phyloP scores from a whole-genome alignment of 164 flowering plant species.

The Stephania cephalantha region DNA sequence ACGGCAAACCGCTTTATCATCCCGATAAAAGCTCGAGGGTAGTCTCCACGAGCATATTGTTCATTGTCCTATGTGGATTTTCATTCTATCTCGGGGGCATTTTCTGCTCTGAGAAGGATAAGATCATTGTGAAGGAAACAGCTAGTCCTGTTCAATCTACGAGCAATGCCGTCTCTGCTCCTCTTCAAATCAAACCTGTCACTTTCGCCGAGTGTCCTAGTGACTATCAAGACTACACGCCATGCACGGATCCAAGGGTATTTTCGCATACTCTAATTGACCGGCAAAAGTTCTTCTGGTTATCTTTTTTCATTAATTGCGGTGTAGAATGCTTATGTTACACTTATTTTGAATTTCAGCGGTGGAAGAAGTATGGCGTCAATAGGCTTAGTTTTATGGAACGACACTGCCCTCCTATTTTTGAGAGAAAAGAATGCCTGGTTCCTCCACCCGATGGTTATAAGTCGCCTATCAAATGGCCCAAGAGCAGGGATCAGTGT shows the following conservation, averaged over 20 bases:
- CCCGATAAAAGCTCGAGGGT: constrained; percentile 51
- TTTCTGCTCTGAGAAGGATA: constrained; percentile 58
- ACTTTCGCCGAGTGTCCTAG: constrained; percentile 62
- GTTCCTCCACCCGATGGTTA: constrained; percentile 94
- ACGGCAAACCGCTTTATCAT: constrained; percentile 47
- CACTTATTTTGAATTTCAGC: constrained; percentile 32
- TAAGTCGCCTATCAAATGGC: constrained; percentile 90
- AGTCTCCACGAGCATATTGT: constrained; percentile 53
- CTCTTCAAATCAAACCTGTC: constrained; percentile 50
- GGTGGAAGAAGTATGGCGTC: constrained; percentile 76
- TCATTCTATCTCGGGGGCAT: constrained; percentile 95
- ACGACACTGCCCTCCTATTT: constrained; percentile 90
- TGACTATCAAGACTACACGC: constrained; percentile 89
- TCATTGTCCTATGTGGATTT: constrained; percentile 75
- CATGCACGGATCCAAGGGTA: constrained; percentile 99
- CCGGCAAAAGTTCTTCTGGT: background rate
- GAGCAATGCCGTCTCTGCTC: constrained; percentile 23
- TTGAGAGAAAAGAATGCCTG: constrained; percentile 83
- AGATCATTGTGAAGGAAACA: constrained; percentile 20
- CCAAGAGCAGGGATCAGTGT: constrained; percentile 81
- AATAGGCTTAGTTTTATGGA: constrained; percentile 86
- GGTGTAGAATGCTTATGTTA: background rate
- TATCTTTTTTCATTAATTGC: background rate
- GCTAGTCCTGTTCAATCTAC: constrained; percentile 28
- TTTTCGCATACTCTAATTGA: background rate